A percentile compares a stretch with the other conserved stretches of the same genome.
These are phyloP conservation scores for Leccinum subgranulosum DNA, from an alignment of 768 basidiomycete species.

Conservation along the genomic window DNA sequence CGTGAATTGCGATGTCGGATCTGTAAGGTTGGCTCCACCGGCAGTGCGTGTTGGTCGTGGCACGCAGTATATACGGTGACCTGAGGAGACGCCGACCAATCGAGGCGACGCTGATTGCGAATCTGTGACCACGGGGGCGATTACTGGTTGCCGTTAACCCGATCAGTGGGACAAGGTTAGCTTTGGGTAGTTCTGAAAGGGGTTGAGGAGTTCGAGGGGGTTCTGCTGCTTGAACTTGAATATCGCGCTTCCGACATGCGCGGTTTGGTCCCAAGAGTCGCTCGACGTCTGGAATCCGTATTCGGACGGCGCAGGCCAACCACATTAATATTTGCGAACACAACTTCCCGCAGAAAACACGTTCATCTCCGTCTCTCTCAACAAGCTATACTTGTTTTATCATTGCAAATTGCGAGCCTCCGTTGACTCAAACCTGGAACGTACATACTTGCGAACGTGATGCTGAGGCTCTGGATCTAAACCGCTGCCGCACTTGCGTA, in stretches of 20 bases:
- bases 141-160: constrained; percentile 4
- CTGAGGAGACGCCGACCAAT: constrained; percentile 10
- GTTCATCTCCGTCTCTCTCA: constrained; percentile 26
- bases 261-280: constrained; percentile 1
- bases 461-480: constrained; percentile 23
- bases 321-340: constrained; percentile 6
- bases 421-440: background rate
- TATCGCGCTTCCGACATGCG: constrained; percentile 17
- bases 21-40: background rate
- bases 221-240: background rate
- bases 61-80: constrained; percentile 20
- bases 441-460: background rate
- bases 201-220: constrained; percentile 5
- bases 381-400: constrained; percentile 6
- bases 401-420: constrained; percentile 22
- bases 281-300: background rate
- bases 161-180: constrained; percentile 34
- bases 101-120: constrained; percentile 4
- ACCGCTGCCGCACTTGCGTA: constrained; percentile 1
- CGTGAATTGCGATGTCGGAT: background rate
- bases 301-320: constrained; percentile 21
- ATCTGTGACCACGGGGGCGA: constrained; percentile 3
- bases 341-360: constrained; percentile 12
- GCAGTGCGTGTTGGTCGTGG: background rate
- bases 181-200: constrained; percentile 19